These are phyloP conservation scores for Citeromyces hawaiiensis DNA, from an alignment of 1,139 yeast species.

Conservation along the genomic window DNA sequence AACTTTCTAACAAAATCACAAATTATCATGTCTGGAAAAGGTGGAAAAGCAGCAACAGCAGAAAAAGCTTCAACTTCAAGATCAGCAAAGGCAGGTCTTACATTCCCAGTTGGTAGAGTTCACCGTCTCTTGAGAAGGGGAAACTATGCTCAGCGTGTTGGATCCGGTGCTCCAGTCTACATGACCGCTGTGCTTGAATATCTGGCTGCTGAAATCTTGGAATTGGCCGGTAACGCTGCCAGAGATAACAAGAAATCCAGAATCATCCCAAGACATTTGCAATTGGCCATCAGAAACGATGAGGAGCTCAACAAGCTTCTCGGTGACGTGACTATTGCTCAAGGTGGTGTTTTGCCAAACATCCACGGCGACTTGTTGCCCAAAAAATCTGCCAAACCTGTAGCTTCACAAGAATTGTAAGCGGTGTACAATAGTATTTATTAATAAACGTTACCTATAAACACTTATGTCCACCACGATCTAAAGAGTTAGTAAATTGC, in stretches of 20 bases:
- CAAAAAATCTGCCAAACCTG: constrained; percentile 74
- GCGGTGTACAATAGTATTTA: constrained; percentile 3
- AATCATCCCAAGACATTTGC: constrained; percentile 97
- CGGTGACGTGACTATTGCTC: constrained; percentile 97
- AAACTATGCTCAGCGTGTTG: constrained; percentile 97
- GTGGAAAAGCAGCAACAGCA: constrained; percentile 88
- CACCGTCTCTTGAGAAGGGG: constrained; percentile 96
- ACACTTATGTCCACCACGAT: constrained; percentile 30
- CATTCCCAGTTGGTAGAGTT: constrained; percentile 99
- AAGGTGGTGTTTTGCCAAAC: constrained; percentile 99
- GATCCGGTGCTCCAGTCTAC: constrained; percentile 98
- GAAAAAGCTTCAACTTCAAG: constrained; percentile 95
- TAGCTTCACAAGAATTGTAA: constrained; percentile 84
- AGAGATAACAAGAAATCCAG: constrained; percentile 96
- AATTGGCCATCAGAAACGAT: constrained; percentile 97
- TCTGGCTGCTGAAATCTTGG: constrained; percentile 95
- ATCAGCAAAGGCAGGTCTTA: constrained; percentile 96
- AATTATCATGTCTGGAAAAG: constrained; percentile 85
- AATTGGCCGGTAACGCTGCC: constrained; percentile 98
- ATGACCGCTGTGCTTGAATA: constrained; percentile 95
- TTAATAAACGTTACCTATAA: constrained; percentile 7
- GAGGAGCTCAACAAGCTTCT: constrained; percentile 94
- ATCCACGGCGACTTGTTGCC: constrained; percentile 92
- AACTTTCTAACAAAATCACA: background rate
- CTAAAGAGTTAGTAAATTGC: constrained; percentile 1